Evolutionary conservation across 768 basidiomycete genomes (phyloP).

Genomic region (Xerocomus potaroensis): DNA sequence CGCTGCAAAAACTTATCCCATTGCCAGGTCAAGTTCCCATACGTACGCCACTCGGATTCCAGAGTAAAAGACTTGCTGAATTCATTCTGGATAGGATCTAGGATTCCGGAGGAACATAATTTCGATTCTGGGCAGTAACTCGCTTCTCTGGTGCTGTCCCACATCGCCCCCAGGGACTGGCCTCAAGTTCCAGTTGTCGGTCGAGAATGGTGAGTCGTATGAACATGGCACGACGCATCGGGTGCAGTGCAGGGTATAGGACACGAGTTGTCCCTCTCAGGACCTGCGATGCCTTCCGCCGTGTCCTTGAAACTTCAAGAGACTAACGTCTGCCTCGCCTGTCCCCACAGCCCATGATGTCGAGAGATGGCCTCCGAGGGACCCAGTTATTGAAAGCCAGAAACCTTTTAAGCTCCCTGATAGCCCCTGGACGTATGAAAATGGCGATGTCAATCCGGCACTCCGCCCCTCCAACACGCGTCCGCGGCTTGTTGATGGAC

Average conservation of each 20-base stretch:
- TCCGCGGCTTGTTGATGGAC: conserved; percentile 28
- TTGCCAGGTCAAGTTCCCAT: conserved; percentile 82
- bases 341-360: conserved; percentile 31
- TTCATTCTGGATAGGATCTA: conserved; percentile 55
- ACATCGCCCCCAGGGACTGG: conserved; percentile 63
- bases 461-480: conserved; percentile 60
- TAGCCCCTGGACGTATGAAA: conserved; percentile 86
- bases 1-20: conserved; percentile 1
- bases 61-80: conserved; percentile 10
- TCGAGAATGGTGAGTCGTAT: conserved; percentile 72
- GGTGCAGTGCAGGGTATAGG: conserved; percentile 6
- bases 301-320: neutral
- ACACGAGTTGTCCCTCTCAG: conserved; percentile 5
- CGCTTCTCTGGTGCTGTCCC: conserved; percentile 85
- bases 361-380: conserved; percentile 70
- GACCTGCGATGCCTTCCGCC: conserved; percentile 3
- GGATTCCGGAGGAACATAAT: conserved; percentile 69
- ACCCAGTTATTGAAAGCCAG: conserved; percentile 41
- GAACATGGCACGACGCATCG: conserved; percentile 32
- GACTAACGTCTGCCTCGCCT: conserved; percentile 11
- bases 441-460: conserved; percentile 68
- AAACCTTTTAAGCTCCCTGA: conserved; percentile 46
- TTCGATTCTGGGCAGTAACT: conserved; percentile 71
- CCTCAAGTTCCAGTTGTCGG: conserved; percentile 67
- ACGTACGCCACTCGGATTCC: conserved; percentile 48